Evolutionary conservation across 192 early-diverging fungal species (phyloP).

Genomic region (Mortierella hygrophila): DNA sequence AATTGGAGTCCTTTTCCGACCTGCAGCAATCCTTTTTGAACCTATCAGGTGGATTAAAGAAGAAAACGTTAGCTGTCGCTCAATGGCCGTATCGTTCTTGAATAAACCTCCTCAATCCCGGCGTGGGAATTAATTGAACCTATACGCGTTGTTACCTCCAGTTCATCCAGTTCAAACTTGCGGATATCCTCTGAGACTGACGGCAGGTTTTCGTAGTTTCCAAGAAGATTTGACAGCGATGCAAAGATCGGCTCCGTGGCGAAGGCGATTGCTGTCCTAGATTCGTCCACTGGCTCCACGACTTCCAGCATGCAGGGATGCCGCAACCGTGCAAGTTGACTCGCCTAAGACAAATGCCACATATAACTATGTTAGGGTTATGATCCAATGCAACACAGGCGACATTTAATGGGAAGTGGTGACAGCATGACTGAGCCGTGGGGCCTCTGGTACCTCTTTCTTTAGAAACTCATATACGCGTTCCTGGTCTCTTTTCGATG

Average conservation of each 20-base stretch:
- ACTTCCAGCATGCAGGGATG: slow-evolving; percentile 85
- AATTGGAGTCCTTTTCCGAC: slow-evolving; percentile 82
- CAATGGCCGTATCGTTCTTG: neutral
- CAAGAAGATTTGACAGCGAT: slow-evolving; percentile 73
- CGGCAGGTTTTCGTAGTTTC: slow-evolving; percentile 63
- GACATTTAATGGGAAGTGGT: neutral
- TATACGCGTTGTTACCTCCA: slow-evolving; percentile 63
- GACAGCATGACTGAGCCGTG: neutral
- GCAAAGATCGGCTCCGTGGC: slow-evolving; percentile 80
- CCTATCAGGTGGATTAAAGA: slow-evolving; percentile 46
- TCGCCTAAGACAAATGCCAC: slow-evolving; percentile 57
- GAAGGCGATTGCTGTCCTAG: slow-evolving; percentile 76
- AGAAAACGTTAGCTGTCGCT: neutral
- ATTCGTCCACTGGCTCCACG: slow-evolving; percentile 79
- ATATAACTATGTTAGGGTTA: neutral
- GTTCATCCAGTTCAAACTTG: slow-evolving; percentile 79
- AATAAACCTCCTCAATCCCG: neutral
- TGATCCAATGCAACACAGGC: neutral
- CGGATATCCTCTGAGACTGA: slow-evolving; percentile 58
- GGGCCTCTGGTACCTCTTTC: slow-evolving; percentile 68
- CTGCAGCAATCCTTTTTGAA: slow-evolving; percentile 85
- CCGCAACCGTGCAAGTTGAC: slow-evolving; percentile 77
- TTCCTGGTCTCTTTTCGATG: slow-evolving; percentile 57
- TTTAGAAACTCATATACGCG: slow-evolving; percentile 68
- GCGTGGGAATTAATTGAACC: neutral